phyloP scores from a whole-genome alignment of 805 yeast species.

The Jamesozyma piceae region DNA sequence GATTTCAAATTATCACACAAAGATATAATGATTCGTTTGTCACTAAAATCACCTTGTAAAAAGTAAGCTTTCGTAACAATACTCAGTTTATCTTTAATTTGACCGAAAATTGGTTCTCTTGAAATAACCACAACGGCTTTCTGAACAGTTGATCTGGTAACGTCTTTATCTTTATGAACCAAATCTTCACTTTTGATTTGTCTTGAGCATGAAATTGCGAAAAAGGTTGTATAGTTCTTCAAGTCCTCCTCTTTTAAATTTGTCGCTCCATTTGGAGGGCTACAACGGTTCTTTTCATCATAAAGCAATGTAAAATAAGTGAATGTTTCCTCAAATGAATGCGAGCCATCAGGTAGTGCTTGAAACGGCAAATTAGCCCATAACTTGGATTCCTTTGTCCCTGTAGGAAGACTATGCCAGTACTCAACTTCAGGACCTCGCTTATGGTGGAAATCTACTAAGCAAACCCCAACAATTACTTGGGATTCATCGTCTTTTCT shows the following conservation, averaged over 20 bases:
- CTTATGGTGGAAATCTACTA: slow-evolving; percentile 86
- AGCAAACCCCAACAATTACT: slow-evolving; percentile 69
- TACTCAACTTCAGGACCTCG: slow-evolving; percentile 94
- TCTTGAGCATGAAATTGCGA: slow-evolving; percentile 89
- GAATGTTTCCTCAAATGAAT: slow-evolving; percentile 85
- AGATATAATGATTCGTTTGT: slow-evolving; percentile 55
- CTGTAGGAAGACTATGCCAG: slow-evolving; percentile 50
- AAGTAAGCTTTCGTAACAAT: slow-evolving; percentile 84
- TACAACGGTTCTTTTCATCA: slow-evolving; percentile 39
- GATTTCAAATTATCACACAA: slow-evolving; percentile 57
- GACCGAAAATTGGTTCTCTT: slow-evolving; percentile 78
- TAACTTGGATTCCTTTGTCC: slow-evolving; percentile 30
- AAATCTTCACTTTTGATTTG: slow-evolving; percentile 63
- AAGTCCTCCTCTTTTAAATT: slow-evolving; percentile 29
- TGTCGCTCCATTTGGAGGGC: slow-evolving; percentile 34
- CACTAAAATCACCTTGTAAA: slow-evolving; percentile 66
- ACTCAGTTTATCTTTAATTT: slow-evolving; percentile 80
- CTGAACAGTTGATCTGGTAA: slow-evolving; percentile 82
- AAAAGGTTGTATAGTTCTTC: slow-evolving; percentile 53
- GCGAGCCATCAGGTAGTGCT: slow-evolving; percentile 94
- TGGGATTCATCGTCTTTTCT: slow-evolving; percentile 6
- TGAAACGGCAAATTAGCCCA: slow-evolving; percentile 92
- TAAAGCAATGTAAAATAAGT: slow-evolving; percentile 78
- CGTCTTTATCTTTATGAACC: slow-evolving; percentile 45
- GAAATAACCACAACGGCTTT: slow-evolving; percentile 84